phyloP scores from a whole-genome alignment of 208 protist genomes.

The Acanthamoeba culbertsoni region DNA sequence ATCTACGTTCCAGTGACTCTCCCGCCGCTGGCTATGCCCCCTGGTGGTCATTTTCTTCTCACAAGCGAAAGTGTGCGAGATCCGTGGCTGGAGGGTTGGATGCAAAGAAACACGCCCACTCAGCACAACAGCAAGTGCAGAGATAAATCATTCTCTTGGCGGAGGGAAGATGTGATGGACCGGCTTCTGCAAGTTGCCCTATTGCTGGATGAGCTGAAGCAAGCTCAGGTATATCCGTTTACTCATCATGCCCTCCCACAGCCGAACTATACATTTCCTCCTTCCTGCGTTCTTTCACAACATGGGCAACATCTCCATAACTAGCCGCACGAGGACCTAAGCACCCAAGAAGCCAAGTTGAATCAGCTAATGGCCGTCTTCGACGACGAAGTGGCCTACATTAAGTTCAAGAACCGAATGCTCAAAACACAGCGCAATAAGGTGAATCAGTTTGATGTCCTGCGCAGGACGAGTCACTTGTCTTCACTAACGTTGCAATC shows the following conservation, averaged over 20 bases:
- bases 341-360: neutral
- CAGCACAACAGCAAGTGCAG: neutral
- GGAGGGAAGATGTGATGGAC: neutral
- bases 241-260: too few species aligned
- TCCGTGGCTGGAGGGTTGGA: neutral
- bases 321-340: slow-evolving; percentile 3
- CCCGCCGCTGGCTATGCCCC: too few species aligned
- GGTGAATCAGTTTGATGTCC: neutral
- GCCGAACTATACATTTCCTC: too few species aligned
- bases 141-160: neutral
- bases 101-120: neutral
- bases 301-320: neutral
- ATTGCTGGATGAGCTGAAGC: neutral
- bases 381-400: slow-evolving; percentile 4
- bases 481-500: neutral
- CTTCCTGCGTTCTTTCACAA: neutral
- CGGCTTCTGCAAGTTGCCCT: neutral
- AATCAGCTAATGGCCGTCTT: neutral
- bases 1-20: too few species aligned
- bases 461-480: too few species aligned
- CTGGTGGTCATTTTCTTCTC: too few species aligned
- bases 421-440: neutral
- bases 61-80: too few species aligned
- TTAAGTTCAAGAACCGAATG: neutral
- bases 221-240: too few species aligned